Evolutionary conservation across 148 eudicot genomes (phyloP).

Genomic region (Rhododendron henanense): DNA sequence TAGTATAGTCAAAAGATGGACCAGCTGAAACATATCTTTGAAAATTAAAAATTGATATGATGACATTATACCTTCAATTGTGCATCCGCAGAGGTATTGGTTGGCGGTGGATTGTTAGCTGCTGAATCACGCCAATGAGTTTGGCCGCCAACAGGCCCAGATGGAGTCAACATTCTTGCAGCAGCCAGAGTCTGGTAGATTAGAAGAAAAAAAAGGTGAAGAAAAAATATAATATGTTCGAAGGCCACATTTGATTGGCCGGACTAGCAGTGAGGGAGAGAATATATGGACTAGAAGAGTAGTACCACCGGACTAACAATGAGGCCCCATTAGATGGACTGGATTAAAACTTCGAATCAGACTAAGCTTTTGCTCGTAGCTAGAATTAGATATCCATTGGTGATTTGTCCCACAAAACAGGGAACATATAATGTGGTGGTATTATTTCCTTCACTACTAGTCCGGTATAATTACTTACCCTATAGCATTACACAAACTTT

Average conservation of each 20-base stretch:
- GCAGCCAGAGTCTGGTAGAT: slow-evolving; percentile 81
- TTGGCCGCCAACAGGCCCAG: slow-evolving; percentile 87
- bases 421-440: neutral
- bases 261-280: neutral
- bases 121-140: slow-evolving; percentile 91
- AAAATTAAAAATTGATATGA: neutral
- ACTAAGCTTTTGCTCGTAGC: neutral
- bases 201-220: neutral
- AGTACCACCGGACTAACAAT: neutral
- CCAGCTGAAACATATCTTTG: neutral
- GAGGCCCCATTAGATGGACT: neutral
- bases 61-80: slow-evolving; percentile 64
- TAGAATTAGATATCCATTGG: neutral
- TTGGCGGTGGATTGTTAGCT: slow-evolving; percentile 70
- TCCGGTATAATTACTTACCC: neutral
- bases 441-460: neutral
- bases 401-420: neutral
- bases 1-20: neutral
- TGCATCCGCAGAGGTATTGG: slow-evolving; percentile 81
- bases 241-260: neutral
- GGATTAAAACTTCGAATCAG: neutral
- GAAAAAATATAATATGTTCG: neutral
- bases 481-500: neutral
- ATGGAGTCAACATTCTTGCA: slow-evolving; percentile 96
- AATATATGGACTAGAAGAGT: neutral